Conservation (phyloP, 345 rosid species). For the Geranium brycei region DNA sequence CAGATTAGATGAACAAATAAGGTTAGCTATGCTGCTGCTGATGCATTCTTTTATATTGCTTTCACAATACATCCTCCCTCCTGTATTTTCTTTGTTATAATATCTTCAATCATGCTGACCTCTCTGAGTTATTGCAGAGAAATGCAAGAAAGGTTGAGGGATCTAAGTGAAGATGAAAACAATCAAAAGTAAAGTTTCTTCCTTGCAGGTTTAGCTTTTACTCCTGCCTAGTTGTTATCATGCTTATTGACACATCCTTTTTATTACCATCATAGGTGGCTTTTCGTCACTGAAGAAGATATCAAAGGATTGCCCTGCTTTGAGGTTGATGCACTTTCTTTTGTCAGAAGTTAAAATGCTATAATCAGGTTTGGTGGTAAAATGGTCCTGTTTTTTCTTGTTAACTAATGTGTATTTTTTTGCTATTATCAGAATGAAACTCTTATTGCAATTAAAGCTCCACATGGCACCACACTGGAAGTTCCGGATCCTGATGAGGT, state of each 20-base stretch:
- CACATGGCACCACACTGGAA: slow-evolving; percentile 97
- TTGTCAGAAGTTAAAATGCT: background rate
- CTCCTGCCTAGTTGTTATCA: background rate
- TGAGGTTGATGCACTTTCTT: slow-evolving; percentile 40
- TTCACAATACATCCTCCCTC: background rate
- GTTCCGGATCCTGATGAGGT: slow-evolving; percentile 99
- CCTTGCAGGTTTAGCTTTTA: background rate
- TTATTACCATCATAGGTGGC: slow-evolving; percentile 44
- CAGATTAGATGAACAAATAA: slow-evolving; percentile 48
- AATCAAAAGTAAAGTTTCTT: slow-evolving; percentile 50
- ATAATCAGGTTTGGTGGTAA: slow-evolving; percentile 5
- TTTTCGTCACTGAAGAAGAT: slow-evolving; percentile 94
- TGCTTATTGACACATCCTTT: slow-evolving; percentile 11
- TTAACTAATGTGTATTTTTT: slow-evolving; percentile 6
- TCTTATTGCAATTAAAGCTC: slow-evolving; percentile 88
- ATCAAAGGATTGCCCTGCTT: slow-evolving; percentile 84
- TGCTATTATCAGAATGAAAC: slow-evolving; percentile 64
- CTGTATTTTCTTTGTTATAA: background rate
- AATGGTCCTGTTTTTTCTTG: slow-evolving; percentile 4
- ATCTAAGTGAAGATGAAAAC: slow-evolving; percentile 77
- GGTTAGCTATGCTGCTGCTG: slow-evolving; percentile 21
- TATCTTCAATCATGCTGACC: slow-evolving; percentile 17
- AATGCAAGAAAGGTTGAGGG: slow-evolving; percentile 76
- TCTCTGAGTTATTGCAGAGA: slow-evolving; percentile 40
- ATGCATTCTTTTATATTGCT: slow-evolving; percentile 7